Evolutionary conservation across 306 rosid genomes (phyloP).

Genomic region (Ormosia emarginata): DNA sequence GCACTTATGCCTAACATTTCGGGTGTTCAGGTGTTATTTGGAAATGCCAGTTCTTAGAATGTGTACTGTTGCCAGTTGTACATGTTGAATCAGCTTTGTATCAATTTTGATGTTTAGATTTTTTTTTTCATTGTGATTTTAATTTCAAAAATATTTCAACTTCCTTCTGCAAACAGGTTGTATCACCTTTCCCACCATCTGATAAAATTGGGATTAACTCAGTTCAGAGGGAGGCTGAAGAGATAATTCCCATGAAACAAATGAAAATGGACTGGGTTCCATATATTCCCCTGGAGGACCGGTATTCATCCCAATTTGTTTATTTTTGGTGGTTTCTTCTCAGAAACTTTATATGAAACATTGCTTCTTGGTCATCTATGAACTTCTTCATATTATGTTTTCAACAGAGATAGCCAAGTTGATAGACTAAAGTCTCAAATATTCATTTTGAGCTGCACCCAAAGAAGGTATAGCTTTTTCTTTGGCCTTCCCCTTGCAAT

Average conservation of each 20-base stretch:
- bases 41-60: neutral
- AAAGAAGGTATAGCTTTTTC: conserved; percentile 60
- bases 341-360: neutral
- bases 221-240: conserved; percentile 89
- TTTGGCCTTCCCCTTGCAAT: neutral
- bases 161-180: conserved; percentile 42
- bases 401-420: conserved; percentile 67
- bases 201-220: conserved; percentile 86
- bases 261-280: conserved; percentile 99
- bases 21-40: neutral
- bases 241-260: conserved; percentile 88
- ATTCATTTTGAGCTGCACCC: conserved; percentile 83
- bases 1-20: neutral
- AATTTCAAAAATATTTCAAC: neutral
- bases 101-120: neutral
- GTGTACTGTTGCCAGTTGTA: neutral
- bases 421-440: conserved; percentile 63
- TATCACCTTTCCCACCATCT: conserved; percentile 88
- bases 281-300: conserved; percentile 65
- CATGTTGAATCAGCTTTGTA: neutral
- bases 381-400: conserved; percentile 11
- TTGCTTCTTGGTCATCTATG: conserved; percentile 8
- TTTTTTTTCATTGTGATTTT: neutral
- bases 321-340: conserved; percentile 5
- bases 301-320: conserved; percentile 33